Percentiles rank a stretch among this genome's conserved stretches.
Conservation (phyloP, 164 flowering plant species). For the Chimonanthus salicifolius region DNA sequence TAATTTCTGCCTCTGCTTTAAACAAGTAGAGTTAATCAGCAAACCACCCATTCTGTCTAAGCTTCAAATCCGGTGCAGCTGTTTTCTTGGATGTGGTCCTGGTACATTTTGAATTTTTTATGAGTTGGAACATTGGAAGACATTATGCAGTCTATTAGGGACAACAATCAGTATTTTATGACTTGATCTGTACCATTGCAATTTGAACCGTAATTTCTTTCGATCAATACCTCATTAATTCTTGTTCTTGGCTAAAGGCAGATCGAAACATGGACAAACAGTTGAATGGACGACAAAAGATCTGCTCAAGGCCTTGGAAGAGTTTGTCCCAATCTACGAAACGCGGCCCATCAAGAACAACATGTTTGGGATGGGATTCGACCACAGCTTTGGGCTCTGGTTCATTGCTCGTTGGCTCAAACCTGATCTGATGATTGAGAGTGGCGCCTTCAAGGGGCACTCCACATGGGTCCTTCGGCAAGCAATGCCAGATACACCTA, state of each 20-base stretch:
- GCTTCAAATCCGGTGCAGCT: background rate
- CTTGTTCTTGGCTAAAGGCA: slow-evolving; percentile 84
- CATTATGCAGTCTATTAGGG: too few relatives aligned
- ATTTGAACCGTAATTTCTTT: slow-evolving; percentile 2
- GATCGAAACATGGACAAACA: slow-evolving; percentile 88
- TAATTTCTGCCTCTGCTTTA: too few relatives aligned
- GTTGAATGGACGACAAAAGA: slow-evolving; percentile 94
- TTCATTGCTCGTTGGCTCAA: slow-evolving; percentile 88
- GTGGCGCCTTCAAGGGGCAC: slow-evolving; percentile 99
- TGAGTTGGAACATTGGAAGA: too few relatives aligned
- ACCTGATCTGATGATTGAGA: slow-evolving; percentile 93
- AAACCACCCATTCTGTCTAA: background rate
- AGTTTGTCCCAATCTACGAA: slow-evolving; percentile 91
- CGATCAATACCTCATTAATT: slow-evolving; percentile 30
- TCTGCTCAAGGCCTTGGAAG: slow-evolving; percentile 85
- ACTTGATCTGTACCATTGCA: background rate
- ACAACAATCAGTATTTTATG: too few relatives aligned
- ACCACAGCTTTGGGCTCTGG: slow-evolving; percentile 99
- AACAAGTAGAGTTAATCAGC: background rate
- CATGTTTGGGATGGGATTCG: slow-evolving; percentile 97
- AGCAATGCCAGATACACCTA: slow-evolving; percentile 79
- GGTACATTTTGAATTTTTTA: too few relatives aligned
- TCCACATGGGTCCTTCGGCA: slow-evolving; percentile 98
- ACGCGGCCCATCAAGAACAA: slow-evolving; percentile 90
- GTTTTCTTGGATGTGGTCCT: too few relatives aligned